phyloP scores from a whole-genome alignment of 345 rosid genomes.

The Melaleuca alternifolia region DNA sequence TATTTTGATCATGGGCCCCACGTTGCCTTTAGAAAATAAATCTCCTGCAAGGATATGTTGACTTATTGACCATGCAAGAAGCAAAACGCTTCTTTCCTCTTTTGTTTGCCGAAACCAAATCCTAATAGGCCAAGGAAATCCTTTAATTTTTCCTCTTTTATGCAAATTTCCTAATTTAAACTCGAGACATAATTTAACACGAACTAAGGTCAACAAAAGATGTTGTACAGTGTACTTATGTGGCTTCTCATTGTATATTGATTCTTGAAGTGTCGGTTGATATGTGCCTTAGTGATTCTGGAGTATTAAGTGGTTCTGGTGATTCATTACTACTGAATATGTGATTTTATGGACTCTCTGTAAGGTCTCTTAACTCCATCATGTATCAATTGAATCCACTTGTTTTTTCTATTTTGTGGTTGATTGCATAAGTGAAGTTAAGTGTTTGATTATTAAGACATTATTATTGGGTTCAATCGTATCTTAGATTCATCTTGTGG shows the following conservation, averaged over 20 bases:
- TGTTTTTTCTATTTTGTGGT: not conserved
- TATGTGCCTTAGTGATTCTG: too few species aligned
- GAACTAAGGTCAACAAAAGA: not conserved
- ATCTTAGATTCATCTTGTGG: not conserved
- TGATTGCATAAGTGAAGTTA: not conserved
- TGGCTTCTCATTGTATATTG: not conserved
- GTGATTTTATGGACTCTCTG: not conserved
- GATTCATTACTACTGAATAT: not conserved
- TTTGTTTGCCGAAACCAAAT: too few species aligned
- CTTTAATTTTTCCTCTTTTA: too few species aligned
- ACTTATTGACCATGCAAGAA: too few species aligned
- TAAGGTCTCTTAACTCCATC: too few species aligned
- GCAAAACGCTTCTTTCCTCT: too few species aligned
- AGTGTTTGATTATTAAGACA: not conserved
- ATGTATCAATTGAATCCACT: not conserved
- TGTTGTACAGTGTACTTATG: not conserved
- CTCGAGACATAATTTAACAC: too few species aligned
- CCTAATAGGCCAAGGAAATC: too few species aligned
- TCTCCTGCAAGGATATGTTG: too few species aligned
- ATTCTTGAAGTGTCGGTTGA: not conserved
- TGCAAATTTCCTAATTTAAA: too few species aligned
- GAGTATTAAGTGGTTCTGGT: not conserved
- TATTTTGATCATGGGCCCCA: too few species aligned
- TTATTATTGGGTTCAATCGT: not conserved
- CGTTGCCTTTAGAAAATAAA: too few species aligned